A percentile compares a stretch with the other conserved stretches of the same genome.
These are phyloP conservation scores for Fusarium domesticum DNA, from an alignment of 2,329 filamentous ascomycete species.

Conservation along the genomic window DNA sequence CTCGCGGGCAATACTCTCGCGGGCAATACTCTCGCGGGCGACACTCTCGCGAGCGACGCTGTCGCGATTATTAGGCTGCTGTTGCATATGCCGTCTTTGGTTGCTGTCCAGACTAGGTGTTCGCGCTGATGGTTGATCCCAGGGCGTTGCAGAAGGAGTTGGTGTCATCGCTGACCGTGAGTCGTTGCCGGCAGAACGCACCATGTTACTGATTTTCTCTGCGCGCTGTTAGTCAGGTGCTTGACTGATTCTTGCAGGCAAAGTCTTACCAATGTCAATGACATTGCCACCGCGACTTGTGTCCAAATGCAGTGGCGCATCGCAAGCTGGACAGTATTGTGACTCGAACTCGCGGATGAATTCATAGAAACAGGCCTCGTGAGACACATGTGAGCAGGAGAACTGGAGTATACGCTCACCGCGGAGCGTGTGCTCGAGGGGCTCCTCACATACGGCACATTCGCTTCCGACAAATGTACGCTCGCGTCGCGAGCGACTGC, in stretches of 20 bases:
- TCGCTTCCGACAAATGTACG: constrained; percentile 93
- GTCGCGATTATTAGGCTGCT: constrained; percentile 19
- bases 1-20: constrained; percentile 35
- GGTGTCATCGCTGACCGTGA: constrained; percentile 50
- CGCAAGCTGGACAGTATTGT: constrained; percentile 90
- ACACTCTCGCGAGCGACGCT: constrained; percentile 11
- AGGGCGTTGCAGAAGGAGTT: constrained; percentile 60
- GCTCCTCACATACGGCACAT: constrained; percentile 95
- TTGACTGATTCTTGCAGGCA: constrained; percentile 21
- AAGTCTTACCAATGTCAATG: constrained; percentile 73
- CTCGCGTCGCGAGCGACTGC: constrained; percentile 77
- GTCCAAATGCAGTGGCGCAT: constrained; percentile 87
- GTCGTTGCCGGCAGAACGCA: constrained; percentile 73
- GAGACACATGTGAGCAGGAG: constrained; percentile 93
- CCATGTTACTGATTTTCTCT: constrained; percentile 95
- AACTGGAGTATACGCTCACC: constrained; percentile 95
- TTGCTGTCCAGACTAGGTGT: constrained; percentile 49
- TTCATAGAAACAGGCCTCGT: constrained; percentile 98
- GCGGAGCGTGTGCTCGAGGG: constrained; percentile 87
- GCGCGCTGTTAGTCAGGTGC: constrained; percentile 27
- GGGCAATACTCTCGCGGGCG: constrained; percentile 37
- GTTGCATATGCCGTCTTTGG: constrained; percentile 34
- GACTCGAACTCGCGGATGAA: constrained; percentile 94
- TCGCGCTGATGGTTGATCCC: constrained; percentile 61
- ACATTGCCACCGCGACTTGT: constrained; percentile 91